Evolutionary conservation across 371 early-diverging fungal genomes (phyloP).

Genomic region (Nematocida sp.): DNA sequence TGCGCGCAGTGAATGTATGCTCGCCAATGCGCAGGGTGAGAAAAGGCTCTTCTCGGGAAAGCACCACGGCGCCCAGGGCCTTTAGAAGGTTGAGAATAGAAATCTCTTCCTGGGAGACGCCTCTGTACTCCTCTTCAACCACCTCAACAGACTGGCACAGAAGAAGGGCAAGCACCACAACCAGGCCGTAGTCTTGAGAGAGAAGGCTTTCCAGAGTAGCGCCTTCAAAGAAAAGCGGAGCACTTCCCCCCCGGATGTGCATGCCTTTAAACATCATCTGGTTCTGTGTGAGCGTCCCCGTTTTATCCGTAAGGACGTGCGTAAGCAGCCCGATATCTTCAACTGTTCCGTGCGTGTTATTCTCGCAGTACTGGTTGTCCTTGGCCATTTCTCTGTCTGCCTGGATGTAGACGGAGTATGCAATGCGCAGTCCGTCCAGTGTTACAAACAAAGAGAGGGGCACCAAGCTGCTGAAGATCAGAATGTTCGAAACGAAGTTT

Average conservation of each 20-base stretch:
- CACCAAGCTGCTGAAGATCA: constrained; percentile 68
- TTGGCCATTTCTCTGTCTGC: constrained; percentile 53
- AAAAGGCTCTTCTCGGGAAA: constrained; percentile 29
- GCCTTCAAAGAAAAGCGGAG: background rate
- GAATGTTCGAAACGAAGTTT: constrained; percentile 60
- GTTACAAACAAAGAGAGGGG: constrained; percentile 89
- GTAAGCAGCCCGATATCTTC: constrained; percentile 89
- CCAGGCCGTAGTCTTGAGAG: background rate
- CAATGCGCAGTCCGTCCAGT: constrained; percentile 70
- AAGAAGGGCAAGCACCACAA: constrained; percentile 55
- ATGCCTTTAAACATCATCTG: constrained; percentile 76
- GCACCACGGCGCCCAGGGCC: constrained; percentile 1
- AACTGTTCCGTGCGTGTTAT: constrained; percentile 70
- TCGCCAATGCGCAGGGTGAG: constrained; percentile 31
- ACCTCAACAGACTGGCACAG: constrained; percentile 62
- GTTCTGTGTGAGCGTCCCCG: constrained; percentile 92
- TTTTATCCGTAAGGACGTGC: constrained; percentile 89
- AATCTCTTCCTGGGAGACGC: constrained; percentile 64
- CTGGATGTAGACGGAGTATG: constrained; percentile 71
- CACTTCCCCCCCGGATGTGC: constrained; percentile 17
- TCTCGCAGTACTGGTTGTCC: constrained; percentile 69
- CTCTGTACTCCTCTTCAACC: constrained; percentile 59
- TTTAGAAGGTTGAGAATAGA: constrained; percentile 57
- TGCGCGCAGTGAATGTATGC: background rate
- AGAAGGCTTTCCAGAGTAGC: background rate